Evolutionary conservation across 2,329 filamentous ascomycete species (phyloP), one percentile per base, ranked within the genome.

Genomic region (Colletotrichum horii): DNA sequence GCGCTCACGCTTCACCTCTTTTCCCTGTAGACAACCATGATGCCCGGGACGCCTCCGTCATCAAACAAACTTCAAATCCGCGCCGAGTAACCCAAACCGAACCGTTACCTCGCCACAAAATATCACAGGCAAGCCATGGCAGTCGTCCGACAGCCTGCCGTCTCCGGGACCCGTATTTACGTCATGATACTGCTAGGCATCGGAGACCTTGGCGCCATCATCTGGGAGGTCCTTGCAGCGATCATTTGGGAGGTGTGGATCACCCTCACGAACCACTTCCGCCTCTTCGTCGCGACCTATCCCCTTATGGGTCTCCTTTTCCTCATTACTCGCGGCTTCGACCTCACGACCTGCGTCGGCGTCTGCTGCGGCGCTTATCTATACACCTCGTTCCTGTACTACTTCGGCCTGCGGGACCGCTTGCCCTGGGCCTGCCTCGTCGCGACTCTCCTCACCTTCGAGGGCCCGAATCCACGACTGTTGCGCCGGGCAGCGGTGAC

Each of bases 181-280:
- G 74, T 76, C 28, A 68, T 76, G 74, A 26, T 74, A 32, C 56
- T 76, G 43, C 70, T 66, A 24, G 74, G 61, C 74, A 64, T 76
- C 16, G 74, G 70, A 26, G 70, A 43, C 22, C 74, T 76, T 36
- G 70, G 70, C 30, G 26, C 34, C 43, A 69, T 76, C 64, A 22
- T 76, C 58, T 76, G 70, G 74, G 74, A 76, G 65, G 74, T 76
- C 43, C 70, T 76, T 36, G 70, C 70, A 22, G 70, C 32, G 36
- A 65, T 76, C 70, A 36, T 65, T 16, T 74, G 65, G 70, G 64
- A 68, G 24, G 70, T 38, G 32, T 73, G 64, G 56, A 58, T 65
- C 74, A 56, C 74, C 24, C 16, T 76, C 70, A 65, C 74, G 32
- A 76, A 76, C 70, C 74, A 73, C 64, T 58, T 76, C 26, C 74